These are phyloP conservation scores for Suhomyces faveliae DNA, from an alignment of 805 yeast genomes.

Conservation along the genomic window DNA sequence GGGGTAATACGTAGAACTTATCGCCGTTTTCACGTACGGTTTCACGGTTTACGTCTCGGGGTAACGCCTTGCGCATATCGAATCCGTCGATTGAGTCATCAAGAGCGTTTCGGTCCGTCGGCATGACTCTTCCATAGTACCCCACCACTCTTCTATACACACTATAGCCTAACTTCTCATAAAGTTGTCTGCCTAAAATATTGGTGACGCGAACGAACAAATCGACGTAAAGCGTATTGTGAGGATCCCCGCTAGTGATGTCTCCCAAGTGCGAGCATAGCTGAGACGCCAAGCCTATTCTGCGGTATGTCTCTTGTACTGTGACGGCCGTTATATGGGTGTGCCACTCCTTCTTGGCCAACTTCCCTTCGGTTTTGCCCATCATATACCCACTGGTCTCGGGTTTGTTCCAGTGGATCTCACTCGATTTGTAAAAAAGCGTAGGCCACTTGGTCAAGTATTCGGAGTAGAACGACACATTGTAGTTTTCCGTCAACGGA, in stretches of 20 bases:
- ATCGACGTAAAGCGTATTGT: conserved; percentile 82
- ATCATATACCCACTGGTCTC: conserved; percentile 74
- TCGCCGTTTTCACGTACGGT: conserved; percentile 63
- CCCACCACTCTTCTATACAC: conserved; percentile 86
- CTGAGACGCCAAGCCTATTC: conserved; percentile 82
- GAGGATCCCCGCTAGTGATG: conserved; percentile 68
- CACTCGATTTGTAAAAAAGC: conserved; percentile 73
- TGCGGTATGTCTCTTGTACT: conserved; percentile 73
- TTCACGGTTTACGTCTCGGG: conserved; percentile 52
- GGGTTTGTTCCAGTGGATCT: conserved; percentile 23
- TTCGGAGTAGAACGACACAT: conserved; percentile 77
- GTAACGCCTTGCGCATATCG: conserved; percentile 73
- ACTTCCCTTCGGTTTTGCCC: conserved; percentile 91
- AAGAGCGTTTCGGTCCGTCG: conserved; percentile 45
- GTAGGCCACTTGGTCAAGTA: conserved; percentile 88
- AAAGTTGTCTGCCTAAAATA: conserved; percentile 71
- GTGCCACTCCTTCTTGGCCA: conserved; percentile 78
- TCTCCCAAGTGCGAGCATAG: conserved; percentile 72
- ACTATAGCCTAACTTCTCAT: conserved; percentile 82
- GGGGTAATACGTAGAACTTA: conserved; percentile 58
- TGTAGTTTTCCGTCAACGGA: conserved; percentile 88
- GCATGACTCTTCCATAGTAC: conserved; percentile 65
- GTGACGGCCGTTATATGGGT: conserved; percentile 97
- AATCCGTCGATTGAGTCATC: conserved; percentile 82
- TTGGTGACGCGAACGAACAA: conserved; percentile 89